These are phyloP conservation scores for Syzygium grande DNA, from an alignment of 345 rosid species.

Conservation along the genomic window DNA sequence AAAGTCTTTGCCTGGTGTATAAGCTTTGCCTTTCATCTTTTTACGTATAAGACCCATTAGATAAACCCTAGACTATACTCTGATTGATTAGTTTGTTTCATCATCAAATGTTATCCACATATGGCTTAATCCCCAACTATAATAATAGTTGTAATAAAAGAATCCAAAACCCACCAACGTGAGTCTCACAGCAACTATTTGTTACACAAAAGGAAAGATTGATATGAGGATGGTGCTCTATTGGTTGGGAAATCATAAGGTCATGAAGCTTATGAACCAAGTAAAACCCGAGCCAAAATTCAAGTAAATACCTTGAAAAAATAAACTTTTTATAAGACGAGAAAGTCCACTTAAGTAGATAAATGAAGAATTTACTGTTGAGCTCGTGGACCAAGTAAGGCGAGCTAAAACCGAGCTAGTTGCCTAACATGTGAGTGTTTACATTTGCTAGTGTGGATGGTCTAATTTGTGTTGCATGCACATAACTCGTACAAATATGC, in stretches of 20 bases:
- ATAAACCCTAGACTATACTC: not conserved
- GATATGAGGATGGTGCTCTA: fast-evolving
- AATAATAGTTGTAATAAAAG: not conserved
- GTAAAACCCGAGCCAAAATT: not conserved
- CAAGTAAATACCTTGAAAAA: fast-evolving
- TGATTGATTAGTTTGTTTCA: not conserved
- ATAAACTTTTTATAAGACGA: not conserved
- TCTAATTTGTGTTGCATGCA: too few species aligned
- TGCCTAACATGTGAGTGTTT: not conserved
- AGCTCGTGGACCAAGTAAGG: not conserved
- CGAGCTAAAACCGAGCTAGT: fast-evolving
- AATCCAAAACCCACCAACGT: not conserved
- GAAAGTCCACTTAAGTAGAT: not conserved
- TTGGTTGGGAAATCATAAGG: not conserved
- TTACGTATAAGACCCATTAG: not conserved
- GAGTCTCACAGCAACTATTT: not conserved
- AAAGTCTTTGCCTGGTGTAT: not conserved
- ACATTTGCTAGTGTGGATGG: not conserved
- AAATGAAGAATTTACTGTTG: not conserved
- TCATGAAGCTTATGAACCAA: not conserved
- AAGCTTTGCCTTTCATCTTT: not conserved
- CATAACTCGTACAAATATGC: too few species aligned
- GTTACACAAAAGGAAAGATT: not conserved
- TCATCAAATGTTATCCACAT: not conserved
- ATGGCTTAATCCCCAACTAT: not conserved